Evolutionary conservation across 768 basidiomycete species (phyloP).

Genomic region (Harrya chromipes): DNA sequence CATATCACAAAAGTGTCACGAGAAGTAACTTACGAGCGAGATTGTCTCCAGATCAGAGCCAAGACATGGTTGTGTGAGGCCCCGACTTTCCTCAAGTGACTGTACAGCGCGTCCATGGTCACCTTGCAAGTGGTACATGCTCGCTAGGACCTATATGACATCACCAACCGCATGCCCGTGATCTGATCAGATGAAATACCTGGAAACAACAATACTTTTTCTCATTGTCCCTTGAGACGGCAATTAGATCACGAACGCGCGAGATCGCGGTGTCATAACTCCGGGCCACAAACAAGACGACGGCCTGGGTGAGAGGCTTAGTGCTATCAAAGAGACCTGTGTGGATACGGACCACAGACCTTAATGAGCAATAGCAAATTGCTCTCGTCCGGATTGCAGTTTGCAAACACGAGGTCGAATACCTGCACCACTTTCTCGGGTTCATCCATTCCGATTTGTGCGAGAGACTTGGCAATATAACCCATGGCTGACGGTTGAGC

Average conservation of each 20-base stretch:
- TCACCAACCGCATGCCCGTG: background rate
- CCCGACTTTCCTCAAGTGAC: background rate
- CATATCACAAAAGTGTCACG: too few species aligned
- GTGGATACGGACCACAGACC: background rate
- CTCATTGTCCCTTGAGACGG: background rate
- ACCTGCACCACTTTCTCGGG: background rate
- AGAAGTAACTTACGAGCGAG: background rate
- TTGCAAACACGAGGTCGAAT: slow-evolving; percentile 4
- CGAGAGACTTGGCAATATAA: slow-evolving; percentile 7
- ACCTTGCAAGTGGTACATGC: slow-evolving; percentile 2
- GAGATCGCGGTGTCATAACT: slow-evolving; percentile 1
- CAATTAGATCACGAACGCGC: background rate
- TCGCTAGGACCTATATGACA: background rate
- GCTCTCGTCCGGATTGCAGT: background rate
- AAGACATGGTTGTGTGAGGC: background rate
- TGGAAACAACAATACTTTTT: background rate
- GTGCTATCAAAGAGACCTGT: too few species aligned
- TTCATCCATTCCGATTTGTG: background rate
- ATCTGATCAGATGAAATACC: background rate
- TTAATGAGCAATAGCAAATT: slow-evolving; percentile 4
- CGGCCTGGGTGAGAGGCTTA: background rate
- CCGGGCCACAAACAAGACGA: background rate
- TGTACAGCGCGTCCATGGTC: slow-evolving; percentile 1
- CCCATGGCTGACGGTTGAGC: background rate
- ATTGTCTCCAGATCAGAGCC: slow-evolving; percentile 1